These are phyloP conservation scores for Tubosaeta sp. DNA, from an alignment of 768 basidiomycete species.

Conservation along the genomic window DNA sequence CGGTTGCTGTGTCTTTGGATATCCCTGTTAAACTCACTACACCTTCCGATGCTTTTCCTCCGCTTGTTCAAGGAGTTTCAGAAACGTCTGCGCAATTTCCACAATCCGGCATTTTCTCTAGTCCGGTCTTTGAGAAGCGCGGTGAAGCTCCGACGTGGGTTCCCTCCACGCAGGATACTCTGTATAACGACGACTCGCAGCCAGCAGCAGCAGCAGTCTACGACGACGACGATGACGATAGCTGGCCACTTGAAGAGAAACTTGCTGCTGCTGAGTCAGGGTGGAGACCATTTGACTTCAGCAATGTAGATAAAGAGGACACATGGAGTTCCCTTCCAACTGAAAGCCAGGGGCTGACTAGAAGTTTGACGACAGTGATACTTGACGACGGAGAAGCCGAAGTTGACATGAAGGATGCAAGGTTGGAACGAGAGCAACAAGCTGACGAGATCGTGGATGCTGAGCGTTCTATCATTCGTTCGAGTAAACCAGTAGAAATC, in stretches of 20 bases:
- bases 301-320: slow-evolving; percentile 57
- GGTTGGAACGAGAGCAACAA: slow-evolving; percentile 10
- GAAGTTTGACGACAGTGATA: slow-evolving; percentile 17
- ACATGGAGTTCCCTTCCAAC: slow-evolving; percentile 74
- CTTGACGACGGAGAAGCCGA: slow-evolving; percentile 11
- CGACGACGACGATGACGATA: slow-evolving; percentile 57
- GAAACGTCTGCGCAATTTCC: slow-evolving; percentile 52
- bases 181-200: slow-evolving; percentile 37
- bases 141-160: slow-evolving; percentile 50
- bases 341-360: slow-evolving; percentile 43
- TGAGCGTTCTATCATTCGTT: slow-evolving; percentile 30
- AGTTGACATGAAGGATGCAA: slow-evolving; percentile 9
- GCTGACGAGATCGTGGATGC: slow-evolving; percentile 34
- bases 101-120: slow-evolving; percentile 48
- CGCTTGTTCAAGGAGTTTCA: slow-evolving; percentile 26
- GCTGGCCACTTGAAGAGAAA: slow-evolving; percentile 73
- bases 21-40: slow-evolving; percentile 35
- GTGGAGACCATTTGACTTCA: slow-evolving; percentile 59
- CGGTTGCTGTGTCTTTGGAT: slow-evolving; percentile 44
- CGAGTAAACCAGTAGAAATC: slow-evolving; percentile 38
- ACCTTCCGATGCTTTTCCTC: slow-evolving; percentile 13
- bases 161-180: slow-evolving; percentile 57
- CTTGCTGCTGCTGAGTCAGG: slow-evolving; percentile 46
- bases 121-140: slow-evolving; percentile 46
- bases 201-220: not conserved